Evolutionary conservation across 257 asterid genomes (phyloP).

Genomic region (Perilla frutescens): DNA sequence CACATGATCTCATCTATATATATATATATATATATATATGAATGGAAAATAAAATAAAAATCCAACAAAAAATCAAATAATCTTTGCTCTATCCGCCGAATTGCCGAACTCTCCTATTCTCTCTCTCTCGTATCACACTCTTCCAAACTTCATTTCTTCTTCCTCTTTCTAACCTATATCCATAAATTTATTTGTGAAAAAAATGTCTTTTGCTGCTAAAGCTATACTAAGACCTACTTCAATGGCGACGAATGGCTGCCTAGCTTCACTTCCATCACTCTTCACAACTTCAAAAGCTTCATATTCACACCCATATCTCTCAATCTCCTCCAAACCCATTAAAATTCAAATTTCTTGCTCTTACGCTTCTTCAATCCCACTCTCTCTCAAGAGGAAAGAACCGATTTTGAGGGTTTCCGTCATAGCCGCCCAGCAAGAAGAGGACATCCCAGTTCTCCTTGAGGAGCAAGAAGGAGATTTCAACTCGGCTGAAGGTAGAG

Average conservation of each 20-base stretch:
- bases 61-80: too few relatives aligned
- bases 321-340: conserved; percentile 53
- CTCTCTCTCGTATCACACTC: neutral
- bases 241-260: conserved; percentile 63
- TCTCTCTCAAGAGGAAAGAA: conserved; percentile 42
- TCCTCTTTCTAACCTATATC: neutral
- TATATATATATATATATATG: too few relatives aligned
- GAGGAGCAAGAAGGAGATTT: conserved; percentile 50
- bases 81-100: conserved; percentile 15
- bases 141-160: neutral
- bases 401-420: conserved; percentile 53
- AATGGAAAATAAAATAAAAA: too few relatives aligned
- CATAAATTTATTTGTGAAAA: neutral
- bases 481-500: conserved; percentile 38
- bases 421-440: conserved; percentile 59
- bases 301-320: conserved; percentile 39
- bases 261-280: conserved; percentile 57
- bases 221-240: conserved; percentile 52
- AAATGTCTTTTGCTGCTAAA: conserved; percentile 60
- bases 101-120: neutral
- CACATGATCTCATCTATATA: too few relatives aligned
- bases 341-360: conserved; percentile 53
- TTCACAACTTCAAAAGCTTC: conserved; percentile 54
- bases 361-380: conserved; percentile 40
- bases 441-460: conserved; percentile 51